A percentile compares a stretch with the other conserved stretches of the same genome.
These are phyloP conservation scores for Amanita fuliginea DNA, from an alignment of 768 basidiomycete species.

Conservation along the genomic window DNA sequence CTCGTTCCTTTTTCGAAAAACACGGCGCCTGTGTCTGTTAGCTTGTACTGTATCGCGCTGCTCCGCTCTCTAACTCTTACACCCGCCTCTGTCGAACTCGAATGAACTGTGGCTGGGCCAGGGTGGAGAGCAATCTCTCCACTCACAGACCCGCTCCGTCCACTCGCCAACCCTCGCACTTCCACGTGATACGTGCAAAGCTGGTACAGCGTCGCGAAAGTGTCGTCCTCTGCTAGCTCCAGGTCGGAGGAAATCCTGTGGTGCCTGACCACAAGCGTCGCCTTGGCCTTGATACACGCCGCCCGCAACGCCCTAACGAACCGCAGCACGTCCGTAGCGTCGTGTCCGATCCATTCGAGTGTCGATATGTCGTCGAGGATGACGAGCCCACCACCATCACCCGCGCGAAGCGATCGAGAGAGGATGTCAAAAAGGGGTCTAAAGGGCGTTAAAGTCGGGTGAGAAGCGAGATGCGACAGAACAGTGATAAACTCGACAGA, in stretches of 20 bases:
- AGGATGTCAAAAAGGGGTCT: slow-evolving; percentile 26
- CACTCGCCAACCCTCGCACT: slow-evolving; percentile 59
- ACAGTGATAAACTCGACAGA: slow-evolving; percentile 47
- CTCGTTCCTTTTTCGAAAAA: slow-evolving; percentile 72
- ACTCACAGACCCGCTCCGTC: slow-evolving; percentile 66
- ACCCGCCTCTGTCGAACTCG: slow-evolving; percentile 1
- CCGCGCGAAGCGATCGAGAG: slow-evolving; percentile 11
- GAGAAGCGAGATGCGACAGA: slow-evolving; percentile 12
- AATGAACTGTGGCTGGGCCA: slow-evolving; percentile 27
- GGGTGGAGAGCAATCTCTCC: slow-evolving; percentile 66
- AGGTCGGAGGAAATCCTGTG: slow-evolving; percentile 47
- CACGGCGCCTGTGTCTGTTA: slow-evolving; percentile 51
- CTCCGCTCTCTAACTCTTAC: slow-evolving; percentile 38
- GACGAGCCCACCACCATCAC: slow-evolving; percentile 22
- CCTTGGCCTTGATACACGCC: slow-evolving; percentile 40
- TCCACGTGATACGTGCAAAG: slow-evolving; percentile 62
- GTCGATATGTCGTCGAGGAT: slow-evolving; percentile 63
- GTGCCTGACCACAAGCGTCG: slow-evolving; percentile 52
- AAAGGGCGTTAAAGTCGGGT: slow-evolving; percentile 12
- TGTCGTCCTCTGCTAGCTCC: slow-evolving; percentile 25
- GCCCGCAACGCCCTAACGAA: slow-evolving; percentile 51
- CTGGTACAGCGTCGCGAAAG: slow-evolving; percentile 49
- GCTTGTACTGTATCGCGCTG: slow-evolving; percentile 56
- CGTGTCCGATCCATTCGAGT: slow-evolving; percentile 63
- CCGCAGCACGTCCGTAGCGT: slow-evolving; percentile 36